Conservation (phyloP, 345 rosid genomes). For the Euphorbia peplus region DNA sequence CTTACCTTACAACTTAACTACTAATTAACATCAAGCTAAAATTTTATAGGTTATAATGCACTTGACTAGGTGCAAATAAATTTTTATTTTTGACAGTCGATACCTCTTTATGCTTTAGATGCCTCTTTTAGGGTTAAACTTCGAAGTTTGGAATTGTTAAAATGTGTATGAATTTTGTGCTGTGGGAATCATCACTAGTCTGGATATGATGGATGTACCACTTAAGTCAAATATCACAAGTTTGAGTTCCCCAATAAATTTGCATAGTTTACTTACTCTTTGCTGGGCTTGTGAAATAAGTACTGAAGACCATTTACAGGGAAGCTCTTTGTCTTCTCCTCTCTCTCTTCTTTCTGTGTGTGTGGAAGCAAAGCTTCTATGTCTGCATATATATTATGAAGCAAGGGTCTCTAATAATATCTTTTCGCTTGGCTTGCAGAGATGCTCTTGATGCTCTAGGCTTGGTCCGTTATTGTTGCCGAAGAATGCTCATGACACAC, state of each 20-base stretch:
- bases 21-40: not conserved
- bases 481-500: constrained; percentile 99
- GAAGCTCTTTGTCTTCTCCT: not conserved
- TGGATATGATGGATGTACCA: not conserved
- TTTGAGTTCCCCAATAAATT: not conserved
- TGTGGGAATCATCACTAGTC: not conserved
- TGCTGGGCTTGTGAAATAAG: not conserved
- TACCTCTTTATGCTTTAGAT: not conserved
- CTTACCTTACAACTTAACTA: not conserved
- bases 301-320: not conserved
- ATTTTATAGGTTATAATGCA: not conserved
- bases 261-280: not conserved
- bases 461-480: constrained; percentile 88
- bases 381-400: not conserved
- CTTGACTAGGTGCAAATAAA: not conserved
- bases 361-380: not conserved
- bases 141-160: not conserved
- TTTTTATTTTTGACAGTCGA: not conserved
- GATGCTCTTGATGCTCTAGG: constrained; percentile 95
- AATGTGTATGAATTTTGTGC: not conserved
- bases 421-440: constrained; percentile 39
- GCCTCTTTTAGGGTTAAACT: not conserved
- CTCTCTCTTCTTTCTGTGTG: not conserved
- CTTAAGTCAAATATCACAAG: not conserved
- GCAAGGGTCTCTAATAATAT: not conserved